phyloP scores from a whole-genome alignment of 495 filamentous ascomycete genomes.

The Chaetomium fimeti region DNA sequence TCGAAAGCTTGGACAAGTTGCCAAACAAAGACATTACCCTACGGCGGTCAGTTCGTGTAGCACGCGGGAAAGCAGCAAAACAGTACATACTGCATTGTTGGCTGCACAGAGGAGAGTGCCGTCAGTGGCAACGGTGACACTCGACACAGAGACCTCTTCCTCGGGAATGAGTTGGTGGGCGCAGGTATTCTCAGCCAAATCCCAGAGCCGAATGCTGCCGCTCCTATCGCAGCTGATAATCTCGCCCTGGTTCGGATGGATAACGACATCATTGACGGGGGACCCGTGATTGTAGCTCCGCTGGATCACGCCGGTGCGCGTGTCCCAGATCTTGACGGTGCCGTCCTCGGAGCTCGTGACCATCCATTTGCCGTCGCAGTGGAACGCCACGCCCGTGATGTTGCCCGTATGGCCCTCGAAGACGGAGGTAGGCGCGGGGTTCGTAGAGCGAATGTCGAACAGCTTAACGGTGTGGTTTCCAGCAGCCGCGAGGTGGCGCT shows the following conservation, averaged over 20 bases:
- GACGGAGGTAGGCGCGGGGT: slow-evolving; percentile 83
- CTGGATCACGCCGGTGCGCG: slow-evolving; percentile 79
- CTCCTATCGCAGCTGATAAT: slow-evolving; percentile 92
- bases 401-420: slow-evolving; percentile 97
- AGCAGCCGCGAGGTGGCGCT: slow-evolving; percentile 90
- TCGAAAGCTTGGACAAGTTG: slow-evolving; percentile 80
- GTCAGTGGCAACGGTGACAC: slow-evolving; percentile 93
- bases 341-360: slow-evolving; percentile 98
- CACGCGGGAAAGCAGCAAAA: not conserved
- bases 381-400: slow-evolving; percentile 93
- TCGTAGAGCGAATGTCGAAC: slow-evolving; percentile 95
- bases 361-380: slow-evolving; percentile 99
- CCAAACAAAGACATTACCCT: slow-evolving; percentile 99
- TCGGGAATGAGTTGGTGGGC: slow-evolving; percentile 95
- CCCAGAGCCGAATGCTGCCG: slow-evolving; percentile 94
- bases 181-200: slow-evolving; percentile 94
- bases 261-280: slow-evolving; percentile 93
- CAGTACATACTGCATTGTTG: slow-evolving; percentile 72
- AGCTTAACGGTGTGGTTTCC: slow-evolving; percentile 94
- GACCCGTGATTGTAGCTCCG: slow-evolving; percentile 86
- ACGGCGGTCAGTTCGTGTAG: slow-evolving; percentile 13
- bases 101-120: slow-evolving; percentile 92
- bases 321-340: slow-evolving; percentile 99
- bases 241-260: slow-evolving; percentile 97
- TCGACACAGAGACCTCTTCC: slow-evolving; percentile 87